Percentiles rank a stretch among this genome's conserved stretches.
Evolutionary conservation across 345 rosid genomes (phyloP).

Genomic region (Populus simonii): DNA sequence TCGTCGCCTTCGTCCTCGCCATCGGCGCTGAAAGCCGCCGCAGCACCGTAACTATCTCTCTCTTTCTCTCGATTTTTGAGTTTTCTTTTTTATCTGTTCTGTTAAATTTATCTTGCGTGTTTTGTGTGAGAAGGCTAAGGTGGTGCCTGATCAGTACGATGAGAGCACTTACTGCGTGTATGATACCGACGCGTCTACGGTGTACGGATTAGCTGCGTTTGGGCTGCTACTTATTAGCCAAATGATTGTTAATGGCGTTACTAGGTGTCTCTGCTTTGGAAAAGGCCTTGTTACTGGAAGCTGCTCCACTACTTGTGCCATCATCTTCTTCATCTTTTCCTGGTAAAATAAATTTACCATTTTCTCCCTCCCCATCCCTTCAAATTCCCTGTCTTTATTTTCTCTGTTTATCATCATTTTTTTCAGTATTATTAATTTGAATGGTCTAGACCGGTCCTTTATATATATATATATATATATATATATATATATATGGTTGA

Average conservation of each 20-base stretch:
- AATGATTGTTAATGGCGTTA: slow-evolving; percentile 59
- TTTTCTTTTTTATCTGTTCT: neutral
- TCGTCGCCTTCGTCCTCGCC: slow-evolving; percentile 89
- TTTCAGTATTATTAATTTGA: neutral
- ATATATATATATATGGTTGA: neutral
- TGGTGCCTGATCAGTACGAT: slow-evolving; percentile 71
- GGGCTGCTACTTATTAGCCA: slow-evolving; percentile 75
- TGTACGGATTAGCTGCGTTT: slow-evolving; percentile 80
- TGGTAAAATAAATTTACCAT: slow-evolving; percentile 45
- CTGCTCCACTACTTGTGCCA: slow-evolving; percentile 55
- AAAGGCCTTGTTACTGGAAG: slow-evolving; percentile 68
- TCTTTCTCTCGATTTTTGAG: neutral
- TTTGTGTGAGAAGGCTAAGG: slow-evolving; percentile 44
- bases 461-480: neutral
- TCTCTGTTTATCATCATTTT: neutral
- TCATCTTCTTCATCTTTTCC: slow-evolving; percentile 77
- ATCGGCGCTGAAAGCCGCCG: slow-evolving; percentile 97
- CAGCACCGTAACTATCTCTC: slow-evolving; percentile 52
- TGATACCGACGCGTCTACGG: slow-evolving; percentile 72
- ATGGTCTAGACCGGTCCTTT: neutral
- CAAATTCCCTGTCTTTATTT: neutral
- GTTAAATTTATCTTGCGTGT: neutral
- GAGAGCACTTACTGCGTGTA: slow-evolving; percentile 68
- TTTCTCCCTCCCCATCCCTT: neutral
- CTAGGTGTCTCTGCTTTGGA: slow-evolving; percentile 86